Evolutionary conservation across 345 rosid genomes (phyloP).

Genomic region (Populus simonii): DNA sequence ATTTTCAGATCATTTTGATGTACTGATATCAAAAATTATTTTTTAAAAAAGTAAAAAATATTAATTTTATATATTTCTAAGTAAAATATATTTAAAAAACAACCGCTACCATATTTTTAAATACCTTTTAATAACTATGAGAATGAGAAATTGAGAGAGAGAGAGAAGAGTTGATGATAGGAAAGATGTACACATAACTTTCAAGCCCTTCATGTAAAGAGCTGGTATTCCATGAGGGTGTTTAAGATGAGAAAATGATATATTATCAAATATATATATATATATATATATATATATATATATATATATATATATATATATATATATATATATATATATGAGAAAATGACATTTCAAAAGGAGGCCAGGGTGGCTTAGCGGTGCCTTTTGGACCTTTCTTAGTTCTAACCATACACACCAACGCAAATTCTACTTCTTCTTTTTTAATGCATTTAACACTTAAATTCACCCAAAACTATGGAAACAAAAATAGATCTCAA

Average conservation of each 20-base stretch:
- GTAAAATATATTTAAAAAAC: no score
- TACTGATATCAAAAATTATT: no score
- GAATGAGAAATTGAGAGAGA: not conserved
- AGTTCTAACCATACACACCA: not conserved
- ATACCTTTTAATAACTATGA: no score
- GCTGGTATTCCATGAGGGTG: conserved; percentile 21
- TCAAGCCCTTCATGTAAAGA: conserved; percentile 40
- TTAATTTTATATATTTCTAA: no score
- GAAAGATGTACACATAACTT: conserved; percentile 50
- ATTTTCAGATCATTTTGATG: no score
- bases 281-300: conserved; percentile 15
- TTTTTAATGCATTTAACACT: not conserved
- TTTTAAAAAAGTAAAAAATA: no score
- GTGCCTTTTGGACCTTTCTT: conserved; percentile 57
- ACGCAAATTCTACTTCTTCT: not conserved
- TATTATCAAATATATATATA: conserved; percentile 16
- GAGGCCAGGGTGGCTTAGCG: conserved; percentile 53
- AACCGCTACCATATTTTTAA: rapidly evolving
- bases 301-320: no score
- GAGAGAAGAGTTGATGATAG: not conserved
- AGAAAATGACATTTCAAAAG: conserved; percentile 34
- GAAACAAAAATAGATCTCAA: no score
- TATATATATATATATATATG: no score
- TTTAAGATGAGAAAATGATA: conserved; percentile 47
- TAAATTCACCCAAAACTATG: not conserved